Evolutionary conservation across 2,329 filamentous ascomycete genomes (phyloP).

Genomic region (Sclerotinia minor): DNA sequence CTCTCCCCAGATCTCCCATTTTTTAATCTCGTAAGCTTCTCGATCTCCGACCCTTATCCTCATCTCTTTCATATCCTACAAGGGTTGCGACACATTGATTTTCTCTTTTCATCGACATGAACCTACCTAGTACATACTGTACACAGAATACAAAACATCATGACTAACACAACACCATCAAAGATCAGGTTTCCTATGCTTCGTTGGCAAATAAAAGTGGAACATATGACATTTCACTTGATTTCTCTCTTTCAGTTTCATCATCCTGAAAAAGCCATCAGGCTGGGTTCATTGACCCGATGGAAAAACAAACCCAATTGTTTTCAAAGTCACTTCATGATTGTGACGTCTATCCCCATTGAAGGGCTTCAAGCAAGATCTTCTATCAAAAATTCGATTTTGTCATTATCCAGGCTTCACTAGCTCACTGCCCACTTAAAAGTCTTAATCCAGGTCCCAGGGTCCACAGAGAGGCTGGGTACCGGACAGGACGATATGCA

Average conservation of each 20-base stretch:
- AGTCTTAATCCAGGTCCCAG: constrained; percentile 5
- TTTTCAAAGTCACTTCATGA: neutral
- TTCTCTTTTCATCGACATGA: neutral
- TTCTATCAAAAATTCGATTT: neutral
- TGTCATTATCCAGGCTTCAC: constrained; percentile 5
- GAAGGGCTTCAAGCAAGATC: neutral
- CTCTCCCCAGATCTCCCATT: constrained; percentile 6
- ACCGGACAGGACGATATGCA: constrained; percentile 4
- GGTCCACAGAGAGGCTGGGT: constrained; percentile 10
- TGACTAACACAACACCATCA: neutral
- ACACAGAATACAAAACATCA: neutral
- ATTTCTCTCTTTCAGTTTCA: neutral
- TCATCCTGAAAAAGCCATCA: too few species aligned
- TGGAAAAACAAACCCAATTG: neutral
- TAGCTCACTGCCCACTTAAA: neutral
- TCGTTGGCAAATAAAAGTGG: constrained; percentile 16
- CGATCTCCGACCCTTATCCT: neutral
- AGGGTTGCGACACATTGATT: neutral
- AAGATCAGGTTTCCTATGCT: constrained; percentile 6
- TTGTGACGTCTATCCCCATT: constrained; percentile 6
- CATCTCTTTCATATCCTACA: neutral
- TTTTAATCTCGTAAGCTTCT: neutral
- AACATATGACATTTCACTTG: neutral
- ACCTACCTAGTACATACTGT: neutral
- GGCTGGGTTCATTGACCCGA: neutral